Evolutionary conservation across 2,329 filamentous ascomycete species (phyloP).

Genomic region (Colletotrichum limetticola): DNA sequence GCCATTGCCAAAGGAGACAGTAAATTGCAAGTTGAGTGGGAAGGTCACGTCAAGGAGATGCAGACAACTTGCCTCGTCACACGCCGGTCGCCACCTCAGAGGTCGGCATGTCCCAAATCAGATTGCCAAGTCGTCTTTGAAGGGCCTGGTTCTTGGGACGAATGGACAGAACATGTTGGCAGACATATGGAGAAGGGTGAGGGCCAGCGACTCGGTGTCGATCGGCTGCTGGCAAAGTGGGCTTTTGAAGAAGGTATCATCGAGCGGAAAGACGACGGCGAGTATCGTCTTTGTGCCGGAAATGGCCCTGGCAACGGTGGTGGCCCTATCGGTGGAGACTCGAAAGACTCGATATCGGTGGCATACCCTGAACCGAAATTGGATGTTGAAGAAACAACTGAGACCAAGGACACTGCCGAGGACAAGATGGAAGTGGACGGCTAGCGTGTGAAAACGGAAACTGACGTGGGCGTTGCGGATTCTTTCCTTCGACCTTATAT

Average conservation of each 20-base stretch:
- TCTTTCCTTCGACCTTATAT: constrained; percentile 25
- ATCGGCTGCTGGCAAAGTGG: constrained; percentile 68
- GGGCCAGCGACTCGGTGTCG: constrained; percentile 66
- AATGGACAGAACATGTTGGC: constrained; percentile 92
- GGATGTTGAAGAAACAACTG: constrained; percentile 16
- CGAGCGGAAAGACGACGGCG: constrained; percentile 64
- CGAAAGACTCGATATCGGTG: constrained; percentile 37
- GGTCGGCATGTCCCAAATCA: constrained; percentile 75
- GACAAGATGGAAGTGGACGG: constrained; percentile 27
- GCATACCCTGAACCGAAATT: constrained; percentile 31
- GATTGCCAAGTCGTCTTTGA: constrained; percentile 80
- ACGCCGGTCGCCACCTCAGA: constrained; percentile 75
- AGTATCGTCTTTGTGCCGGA: constrained; percentile 64
- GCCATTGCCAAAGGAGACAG: constrained; percentile 66
- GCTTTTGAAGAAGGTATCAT: constrained; percentile 73
- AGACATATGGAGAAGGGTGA: constrained; percentile 85
- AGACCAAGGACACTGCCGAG: not conserved
- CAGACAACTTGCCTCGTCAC: constrained; percentile 78
- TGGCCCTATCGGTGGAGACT: constrained; percentile 14
- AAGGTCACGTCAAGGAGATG: constrained; percentile 74
- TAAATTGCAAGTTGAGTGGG: constrained; percentile 71
- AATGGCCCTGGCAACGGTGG: constrained; percentile 43
- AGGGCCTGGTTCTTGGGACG: constrained; percentile 83
- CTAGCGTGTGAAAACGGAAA: constrained; percentile 4
- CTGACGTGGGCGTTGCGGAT: constrained; percentile 15